phyloP scores from a whole-genome alignment of 2,329 filamentous ascomycete genomes.

The Verticillium nubilum region DNA sequence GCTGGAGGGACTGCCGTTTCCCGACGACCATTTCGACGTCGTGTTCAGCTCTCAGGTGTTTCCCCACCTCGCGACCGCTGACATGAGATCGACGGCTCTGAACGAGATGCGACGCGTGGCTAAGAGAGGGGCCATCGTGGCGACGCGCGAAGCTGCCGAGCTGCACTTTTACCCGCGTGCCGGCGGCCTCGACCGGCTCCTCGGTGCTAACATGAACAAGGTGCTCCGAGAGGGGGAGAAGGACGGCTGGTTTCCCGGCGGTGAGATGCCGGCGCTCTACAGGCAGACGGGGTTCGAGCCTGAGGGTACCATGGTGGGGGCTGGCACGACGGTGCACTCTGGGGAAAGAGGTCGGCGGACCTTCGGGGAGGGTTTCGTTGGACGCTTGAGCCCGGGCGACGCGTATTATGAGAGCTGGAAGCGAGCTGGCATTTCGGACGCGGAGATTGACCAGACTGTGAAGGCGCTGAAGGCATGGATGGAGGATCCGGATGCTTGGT shows the following conservation, averaged over 20 bases:
- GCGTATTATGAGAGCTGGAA: background rate
- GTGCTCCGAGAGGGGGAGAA: slow-evolving; percentile 8
- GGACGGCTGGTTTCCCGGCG: slow-evolving; percentile 7
- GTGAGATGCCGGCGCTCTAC: slow-evolving; percentile 23
- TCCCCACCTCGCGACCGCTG: slow-evolving; percentile 29
- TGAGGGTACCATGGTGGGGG: slow-evolving; percentile 19
- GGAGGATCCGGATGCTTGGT: background rate
- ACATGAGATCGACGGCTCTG: slow-evolving; percentile 22
- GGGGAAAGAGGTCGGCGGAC: background rate
- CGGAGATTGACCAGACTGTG: background rate
- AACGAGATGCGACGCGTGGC: slow-evolving; percentile 36
- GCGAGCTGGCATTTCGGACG: background rate
- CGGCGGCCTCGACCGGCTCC: slow-evolving; percentile 21
- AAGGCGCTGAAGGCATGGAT: background rate
- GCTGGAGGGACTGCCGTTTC: slow-evolving; percentile 28
- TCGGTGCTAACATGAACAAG: slow-evolving; percentile 16
- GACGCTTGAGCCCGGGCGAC: background rate
- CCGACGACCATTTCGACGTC: slow-evolving; percentile 34
- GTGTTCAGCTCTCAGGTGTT: slow-evolving; percentile 38
- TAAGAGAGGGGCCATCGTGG: slow-evolving; percentile 34
- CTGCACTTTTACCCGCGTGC: slow-evolving; percentile 25
- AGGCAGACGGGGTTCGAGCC: slow-evolving; percentile 23
- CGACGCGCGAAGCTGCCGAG: slow-evolving; percentile 22
- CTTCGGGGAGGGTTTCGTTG: background rate
- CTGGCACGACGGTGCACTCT: slow-evolving; percentile 1